phyloP scores from a whole-genome alignment of 176 grass and related monocot species.

The Tuctoria greenei region DNA sequence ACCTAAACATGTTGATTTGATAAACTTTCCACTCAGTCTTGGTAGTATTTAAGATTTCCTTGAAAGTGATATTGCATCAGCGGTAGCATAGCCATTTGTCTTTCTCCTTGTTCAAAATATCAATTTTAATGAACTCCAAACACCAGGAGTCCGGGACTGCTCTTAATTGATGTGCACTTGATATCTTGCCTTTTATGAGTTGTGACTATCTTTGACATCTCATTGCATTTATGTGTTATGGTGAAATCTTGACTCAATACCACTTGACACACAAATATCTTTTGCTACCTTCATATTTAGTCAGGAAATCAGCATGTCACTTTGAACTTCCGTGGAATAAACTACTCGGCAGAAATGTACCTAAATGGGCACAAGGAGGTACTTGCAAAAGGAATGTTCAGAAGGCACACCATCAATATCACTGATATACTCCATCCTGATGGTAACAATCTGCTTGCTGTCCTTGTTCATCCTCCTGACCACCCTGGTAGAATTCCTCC shows the following conservation, averaged over 20 bases:
- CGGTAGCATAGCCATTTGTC: neutral
- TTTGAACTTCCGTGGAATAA: constrained; percentile 93
- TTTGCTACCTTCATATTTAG: constrained; percentile 42
- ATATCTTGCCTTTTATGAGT: constrained; percentile 2
- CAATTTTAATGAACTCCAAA: constrained; percentile 9
- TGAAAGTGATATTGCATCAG: neutral
- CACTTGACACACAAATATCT: constrained; percentile 8
- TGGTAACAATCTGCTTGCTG: constrained; percentile 83
- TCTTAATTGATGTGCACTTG: constrained; percentile 18
- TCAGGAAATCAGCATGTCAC: constrained; percentile 68
- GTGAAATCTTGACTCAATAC: neutral
- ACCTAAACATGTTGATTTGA: neutral
- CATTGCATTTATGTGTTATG: neutral
- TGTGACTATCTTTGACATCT: neutral
- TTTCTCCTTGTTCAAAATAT: constrained; percentile 23
- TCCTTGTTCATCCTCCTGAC: constrained; percentile 91
- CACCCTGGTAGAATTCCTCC: constrained; percentile 91
- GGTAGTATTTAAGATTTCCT: constrained; percentile 5
- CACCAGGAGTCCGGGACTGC: neutral
- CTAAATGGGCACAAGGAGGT: constrained; percentile 79
- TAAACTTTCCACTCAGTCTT: constrained; percentile 10
- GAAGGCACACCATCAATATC: constrained; percentile 82
- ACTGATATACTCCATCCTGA: constrained; percentile 77
- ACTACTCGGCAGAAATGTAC: constrained; percentile 90
- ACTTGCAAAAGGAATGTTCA: constrained; percentile 97